phyloP scores from a whole-genome alignment of 2,329 filamentous ascomycete species.

The Epicoccum sorghinum region DNA sequence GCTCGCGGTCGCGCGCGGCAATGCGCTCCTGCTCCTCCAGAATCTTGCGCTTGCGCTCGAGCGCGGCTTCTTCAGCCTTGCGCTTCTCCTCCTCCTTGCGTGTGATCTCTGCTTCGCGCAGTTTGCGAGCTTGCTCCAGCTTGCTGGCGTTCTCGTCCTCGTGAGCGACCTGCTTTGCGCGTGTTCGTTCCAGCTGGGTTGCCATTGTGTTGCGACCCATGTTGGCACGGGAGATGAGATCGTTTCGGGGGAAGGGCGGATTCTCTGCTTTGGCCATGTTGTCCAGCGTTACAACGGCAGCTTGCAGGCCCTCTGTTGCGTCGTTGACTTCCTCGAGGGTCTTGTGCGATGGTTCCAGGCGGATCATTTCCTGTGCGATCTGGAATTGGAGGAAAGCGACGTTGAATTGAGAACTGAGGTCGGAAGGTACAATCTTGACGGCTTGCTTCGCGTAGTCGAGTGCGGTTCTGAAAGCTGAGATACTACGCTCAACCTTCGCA shows the following conservation, averaged over 20 bases:
- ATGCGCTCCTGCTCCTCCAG: conserved; percentile 85
- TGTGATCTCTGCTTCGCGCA: conserved; percentile 79
- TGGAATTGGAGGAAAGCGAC: conserved; percentile 97
- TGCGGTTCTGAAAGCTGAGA: conserved; percentile 67
- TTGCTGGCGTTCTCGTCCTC: conserved; percentile 92
- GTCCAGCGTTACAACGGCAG: conserved; percentile 75
- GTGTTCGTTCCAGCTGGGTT: conserved; percentile 84
- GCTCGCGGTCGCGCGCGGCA: conserved; percentile 71
- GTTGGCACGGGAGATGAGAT: conserved; percentile 92
- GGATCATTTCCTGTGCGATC: conserved; percentile 80
- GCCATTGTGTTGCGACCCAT: conserved; percentile 97
- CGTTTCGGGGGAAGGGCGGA: conserved; percentile 86
- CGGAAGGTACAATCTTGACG: conserved; percentile 77
- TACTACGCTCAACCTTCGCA: conserved; percentile 71
- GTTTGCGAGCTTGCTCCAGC: conserved; percentile 77
- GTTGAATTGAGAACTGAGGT: conserved; percentile 94
- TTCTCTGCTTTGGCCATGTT: conserved; percentile 65
- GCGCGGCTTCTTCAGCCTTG: conserved; percentile 70
- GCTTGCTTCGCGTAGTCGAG: conserved; percentile 72
- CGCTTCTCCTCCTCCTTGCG: conserved; percentile 78
- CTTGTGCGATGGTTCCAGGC: conserved; percentile 75
- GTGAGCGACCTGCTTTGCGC: conserved; percentile 85
- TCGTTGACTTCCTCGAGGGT: conserved; percentile 80
- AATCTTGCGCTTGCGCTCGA: conserved; percentile 78
- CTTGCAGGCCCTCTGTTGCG: conserved; percentile 79